Conservation (phyloP, 2,329 filamentous ascomycete genomes). For the Ophioceras dolichostomum region DNA sequence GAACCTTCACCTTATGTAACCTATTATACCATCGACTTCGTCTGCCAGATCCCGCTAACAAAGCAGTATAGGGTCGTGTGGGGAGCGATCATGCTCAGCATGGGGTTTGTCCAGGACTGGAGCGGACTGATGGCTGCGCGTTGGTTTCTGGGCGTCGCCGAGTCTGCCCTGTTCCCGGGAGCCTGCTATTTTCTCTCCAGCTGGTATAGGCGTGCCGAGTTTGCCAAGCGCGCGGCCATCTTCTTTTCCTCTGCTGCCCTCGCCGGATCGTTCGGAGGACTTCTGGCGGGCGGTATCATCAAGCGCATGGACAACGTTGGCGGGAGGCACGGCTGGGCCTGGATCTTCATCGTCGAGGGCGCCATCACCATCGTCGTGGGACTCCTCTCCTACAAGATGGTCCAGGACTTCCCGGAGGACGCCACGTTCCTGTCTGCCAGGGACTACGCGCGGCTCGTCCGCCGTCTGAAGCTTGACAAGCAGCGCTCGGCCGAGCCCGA, state of each 20-base stretch:
- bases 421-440: constrained; percentile 58
- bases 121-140: too few species aligned
- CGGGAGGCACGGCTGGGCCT: constrained; percentile 44
- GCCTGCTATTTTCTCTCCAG: constrained; percentile 72
- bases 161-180: too few species aligned
- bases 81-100: too few species aligned
- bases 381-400: constrained; percentile 59
- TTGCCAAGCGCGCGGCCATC: constrained; percentile 66
- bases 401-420: constrained; percentile 70
- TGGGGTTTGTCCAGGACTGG: too few species aligned
- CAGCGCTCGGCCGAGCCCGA: constrained; percentile 66
- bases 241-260: constrained; percentile 77
- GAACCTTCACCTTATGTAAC: too few species aligned
- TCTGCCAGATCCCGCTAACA: too few species aligned
- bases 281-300: constrained; percentile 61
- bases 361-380: too few species aligned
- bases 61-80: too few species aligned
- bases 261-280: constrained; percentile 64
- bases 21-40: too few species aligned
- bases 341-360: constrained; percentile 59
- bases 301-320: constrained; percentile 54
- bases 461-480: constrained; percentile 56
- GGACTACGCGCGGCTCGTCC: constrained; percentile 59
- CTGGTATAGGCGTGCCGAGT: constrained; percentile 72
- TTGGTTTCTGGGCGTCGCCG: too few species aligned